Conservation (phyloP, 306 rosid species). For the Lupinus albus region DNA sequence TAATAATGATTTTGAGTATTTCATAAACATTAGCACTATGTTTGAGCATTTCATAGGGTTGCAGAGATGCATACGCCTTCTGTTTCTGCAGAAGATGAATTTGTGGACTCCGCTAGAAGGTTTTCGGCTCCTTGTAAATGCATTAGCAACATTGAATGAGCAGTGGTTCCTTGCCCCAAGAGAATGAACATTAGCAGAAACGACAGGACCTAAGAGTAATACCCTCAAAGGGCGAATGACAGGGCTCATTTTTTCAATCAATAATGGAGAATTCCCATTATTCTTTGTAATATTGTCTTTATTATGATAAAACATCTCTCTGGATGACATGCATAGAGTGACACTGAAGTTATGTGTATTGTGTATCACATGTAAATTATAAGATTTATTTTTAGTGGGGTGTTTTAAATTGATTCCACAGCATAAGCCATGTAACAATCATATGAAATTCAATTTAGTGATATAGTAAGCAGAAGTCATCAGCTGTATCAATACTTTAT, state of each 20-base stretch:
- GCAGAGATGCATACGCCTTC: slow-evolving; percentile 28
- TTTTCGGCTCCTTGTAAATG: slow-evolving; percentile 69
- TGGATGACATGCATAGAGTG: slow-evolving; percentile 51
- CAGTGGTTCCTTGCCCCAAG: slow-evolving; percentile 79
- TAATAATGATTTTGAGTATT: too few species aligned
- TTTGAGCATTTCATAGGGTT: not conserved
- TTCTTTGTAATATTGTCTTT: slow-evolving; percentile 55
- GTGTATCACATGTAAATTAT: slow-evolving; percentile 28
- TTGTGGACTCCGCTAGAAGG: slow-evolving; percentile 77
- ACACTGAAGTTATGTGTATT: not conserved
- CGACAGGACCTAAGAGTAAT: slow-evolving; percentile 57
- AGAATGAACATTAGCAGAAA: slow-evolving; percentile 73
- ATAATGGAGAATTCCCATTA: slow-evolving; percentile 72
- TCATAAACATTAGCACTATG: not conserved
- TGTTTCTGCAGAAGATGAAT: slow-evolving; percentile 56
- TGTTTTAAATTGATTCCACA: too few species aligned
- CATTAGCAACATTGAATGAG: slow-evolving; percentile 85
- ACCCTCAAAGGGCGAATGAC: slow-evolving; percentile 71
- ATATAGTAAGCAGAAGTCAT: slow-evolving; percentile 16
- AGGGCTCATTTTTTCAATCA: slow-evolving; percentile 72
- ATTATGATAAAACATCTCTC: slow-evolving; percentile 59
- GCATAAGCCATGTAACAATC: slow-evolving; percentile 3
- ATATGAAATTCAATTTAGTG: slow-evolving; percentile 2
- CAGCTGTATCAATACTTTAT: not conserved
- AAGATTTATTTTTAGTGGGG: slow-evolving; percentile 1